These are phyloP conservation scores for Cladosporium sp. DNA, from an alignment of 2,329 filamentous ascomycete species.

Conservation along the genomic window DNA sequence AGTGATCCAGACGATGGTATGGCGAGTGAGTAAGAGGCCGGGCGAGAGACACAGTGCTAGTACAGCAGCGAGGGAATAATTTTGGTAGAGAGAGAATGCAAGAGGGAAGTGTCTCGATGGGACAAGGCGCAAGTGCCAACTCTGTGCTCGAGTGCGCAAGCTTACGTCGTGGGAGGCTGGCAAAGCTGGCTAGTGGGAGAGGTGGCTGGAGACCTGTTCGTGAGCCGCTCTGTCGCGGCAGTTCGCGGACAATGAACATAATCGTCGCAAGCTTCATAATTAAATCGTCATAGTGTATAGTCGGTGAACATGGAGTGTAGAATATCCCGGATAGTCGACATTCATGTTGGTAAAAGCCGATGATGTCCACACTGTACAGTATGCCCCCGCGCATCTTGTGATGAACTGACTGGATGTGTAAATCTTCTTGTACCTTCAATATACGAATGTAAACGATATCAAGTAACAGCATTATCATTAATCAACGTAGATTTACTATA, in stretches of 20 bases:
- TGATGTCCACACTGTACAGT: not conserved
- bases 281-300: not conserved
- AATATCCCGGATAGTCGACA: not conserved
- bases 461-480: conserved; percentile 12
- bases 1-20: conserved; percentile 2
- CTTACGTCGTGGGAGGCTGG: not conserved
- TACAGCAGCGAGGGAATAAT: not conserved
- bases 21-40: not conserved
- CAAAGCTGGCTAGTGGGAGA: too few species aligned
- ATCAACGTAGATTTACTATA: not conserved
- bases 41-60: conserved; percentile 2
- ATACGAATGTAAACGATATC: not conserved
- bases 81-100: conserved; percentile 1
- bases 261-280: not conserved
- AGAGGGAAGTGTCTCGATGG: not conserved
- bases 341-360: not conserved
- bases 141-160: not conserved
- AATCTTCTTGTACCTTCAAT: not conserved
- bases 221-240: not conserved
- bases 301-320: not conserved
- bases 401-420: not conserved
- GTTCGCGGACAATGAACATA: not conserved
- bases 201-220: not conserved
- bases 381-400: not conserved
- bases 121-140: not conserved